A percentile compares a stretch with the other conserved stretches of the same genome.
Evolutionary conservation across 2,329 filamentous ascomycete genomes (phyloP).

Genomic region (Triangularia verruculosa): DNA sequence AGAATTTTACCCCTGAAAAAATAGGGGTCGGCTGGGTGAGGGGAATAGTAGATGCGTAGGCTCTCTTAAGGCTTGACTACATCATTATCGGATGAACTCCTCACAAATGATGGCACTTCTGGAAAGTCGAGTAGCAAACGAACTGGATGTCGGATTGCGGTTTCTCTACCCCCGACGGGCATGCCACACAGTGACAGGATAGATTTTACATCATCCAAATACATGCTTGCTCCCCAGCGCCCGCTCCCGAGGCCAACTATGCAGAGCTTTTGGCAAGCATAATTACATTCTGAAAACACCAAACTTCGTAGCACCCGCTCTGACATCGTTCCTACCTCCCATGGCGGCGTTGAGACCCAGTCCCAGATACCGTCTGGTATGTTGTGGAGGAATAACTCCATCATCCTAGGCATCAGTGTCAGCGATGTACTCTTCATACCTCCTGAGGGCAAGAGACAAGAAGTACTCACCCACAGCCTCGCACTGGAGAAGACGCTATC

Average conservation of each 20-base stretch:
- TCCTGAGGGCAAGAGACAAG: slow-evolving; percentile 8
- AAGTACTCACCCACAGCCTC: slow-evolving; percentile 70
- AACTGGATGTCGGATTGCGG: neutral
- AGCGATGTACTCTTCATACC: neutral
- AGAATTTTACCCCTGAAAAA: neutral
- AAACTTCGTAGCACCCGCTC: slow-evolving; percentile 64
- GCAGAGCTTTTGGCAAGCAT: neutral
- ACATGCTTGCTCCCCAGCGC: neutral
- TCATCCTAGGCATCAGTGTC: slow-evolving; percentile 54
- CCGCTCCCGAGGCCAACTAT: neutral
- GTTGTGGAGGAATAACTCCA: slow-evolving; percentile 73
- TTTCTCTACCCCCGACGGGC: neutral
- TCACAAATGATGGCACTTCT: neutral
- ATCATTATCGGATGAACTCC: neutral
- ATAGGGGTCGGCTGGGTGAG: neutral
- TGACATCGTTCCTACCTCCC: slow-evolving; percentile 61
- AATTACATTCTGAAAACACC: slow-evolving; percentile 78
- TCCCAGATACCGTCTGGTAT: slow-evolving; percentile 70
- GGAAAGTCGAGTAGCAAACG: neutral
- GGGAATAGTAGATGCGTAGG: neutral
- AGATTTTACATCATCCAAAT: neutral
- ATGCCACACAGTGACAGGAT: neutral
- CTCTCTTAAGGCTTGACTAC: neutral
- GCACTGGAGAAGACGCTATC: slow-evolving; percentile 87
- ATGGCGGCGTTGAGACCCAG: slow-evolving; percentile 70